phyloP scores from a whole-genome alignment of 2,329 filamentous ascomycete genomes.

The Juglanconis oblonga region DNA sequence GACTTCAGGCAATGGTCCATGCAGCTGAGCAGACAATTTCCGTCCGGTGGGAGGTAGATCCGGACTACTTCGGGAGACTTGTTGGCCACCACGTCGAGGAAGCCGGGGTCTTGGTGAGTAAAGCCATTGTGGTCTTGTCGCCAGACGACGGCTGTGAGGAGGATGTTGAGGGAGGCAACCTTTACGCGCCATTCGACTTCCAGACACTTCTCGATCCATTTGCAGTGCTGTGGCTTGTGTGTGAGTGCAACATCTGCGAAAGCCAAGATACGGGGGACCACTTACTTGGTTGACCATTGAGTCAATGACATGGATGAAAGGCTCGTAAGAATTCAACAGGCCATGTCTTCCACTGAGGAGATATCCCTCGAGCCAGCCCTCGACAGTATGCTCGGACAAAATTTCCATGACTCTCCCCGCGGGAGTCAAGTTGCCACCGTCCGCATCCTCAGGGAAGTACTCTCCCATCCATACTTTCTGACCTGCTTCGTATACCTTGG shows the following conservation, averaged over 20 bases:
- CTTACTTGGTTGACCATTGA: constrained; percentile 75
- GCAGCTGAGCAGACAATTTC: constrained; percentile 72
- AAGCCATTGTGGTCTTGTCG: constrained; percentile 83
- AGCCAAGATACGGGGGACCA: background rate
- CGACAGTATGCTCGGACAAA: constrained; percentile 75
- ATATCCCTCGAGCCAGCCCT: constrained; percentile 81
- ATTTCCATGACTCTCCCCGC: constrained; percentile 79
- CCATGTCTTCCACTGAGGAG: constrained; percentile 72
- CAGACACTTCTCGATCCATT: constrained; percentile 80
- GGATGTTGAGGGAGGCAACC: constrained; percentile 73
- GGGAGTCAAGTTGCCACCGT: constrained; percentile 69
- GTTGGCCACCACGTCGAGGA: constrained; percentile 76
- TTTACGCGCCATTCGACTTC: constrained; percentile 75
- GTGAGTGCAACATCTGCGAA: constrained; percentile 16
- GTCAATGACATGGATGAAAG: constrained; percentile 80
- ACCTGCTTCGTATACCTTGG: constrained; percentile 66
- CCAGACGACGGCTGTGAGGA: constrained; percentile 77
- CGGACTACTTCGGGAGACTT: constrained; percentile 77
- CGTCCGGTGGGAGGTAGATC: constrained; percentile 78
- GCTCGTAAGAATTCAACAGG: constrained; percentile 77
- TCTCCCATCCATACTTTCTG: constrained; percentile 82
- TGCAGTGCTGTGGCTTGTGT: constrained; percentile 59
- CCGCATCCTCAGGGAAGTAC: constrained; percentile 71
- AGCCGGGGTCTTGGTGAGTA: constrained; percentile 77
- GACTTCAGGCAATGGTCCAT: constrained; percentile 74